phyloP scores from a whole-genome alignment of 1,284 basidiomycete species.

The Papiliotrema flavescens region DNA sequence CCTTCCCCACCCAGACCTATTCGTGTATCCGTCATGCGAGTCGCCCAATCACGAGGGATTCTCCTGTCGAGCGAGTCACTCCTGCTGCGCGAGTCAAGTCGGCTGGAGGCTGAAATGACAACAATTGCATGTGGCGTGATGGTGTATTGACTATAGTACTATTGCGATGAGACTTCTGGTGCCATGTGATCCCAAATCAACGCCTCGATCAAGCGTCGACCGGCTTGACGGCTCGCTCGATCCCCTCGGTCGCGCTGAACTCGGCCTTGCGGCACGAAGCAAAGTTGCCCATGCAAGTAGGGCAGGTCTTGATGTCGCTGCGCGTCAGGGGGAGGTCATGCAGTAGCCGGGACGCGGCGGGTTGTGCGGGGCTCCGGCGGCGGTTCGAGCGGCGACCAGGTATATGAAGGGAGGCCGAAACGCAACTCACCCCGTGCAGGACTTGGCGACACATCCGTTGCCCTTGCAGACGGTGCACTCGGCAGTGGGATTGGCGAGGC shows the following conservation, averaged over 20 bases:
- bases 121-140: neutral
- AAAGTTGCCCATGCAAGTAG: constrained; percentile 40
- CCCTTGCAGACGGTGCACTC: constrained; percentile 39
- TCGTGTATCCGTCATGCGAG: too few species aligned
- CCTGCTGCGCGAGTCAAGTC: too few species aligned
- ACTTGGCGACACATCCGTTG: constrained; percentile 38
- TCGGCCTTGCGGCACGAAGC: constrained; percentile 36
- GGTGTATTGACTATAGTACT: neutral
- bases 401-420: neutral
- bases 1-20: too few species aligned
- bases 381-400: neutral
- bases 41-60: too few species aligned
- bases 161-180: neutral
- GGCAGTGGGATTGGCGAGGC: constrained; percentile 33
- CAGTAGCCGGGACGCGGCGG: neutral
- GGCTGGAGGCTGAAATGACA: neutral
- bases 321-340: neutral
- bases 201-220: constrained; percentile 9
- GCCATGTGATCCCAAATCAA: neutral
- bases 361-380: neutral
- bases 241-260: constrained; percentile 35
- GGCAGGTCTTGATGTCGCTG: constrained; percentile 42
- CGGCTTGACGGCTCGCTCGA: constrained; percentile 30
- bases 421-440: constrained; percentile 43
- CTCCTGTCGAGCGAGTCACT: too few species aligned